A percentile compares a stretch with the other conserved stretches of the same genome.
phyloP scores from a whole-genome alignment of 1,284 basidiomycete species.

The Tilletia walkeri region DNA sequence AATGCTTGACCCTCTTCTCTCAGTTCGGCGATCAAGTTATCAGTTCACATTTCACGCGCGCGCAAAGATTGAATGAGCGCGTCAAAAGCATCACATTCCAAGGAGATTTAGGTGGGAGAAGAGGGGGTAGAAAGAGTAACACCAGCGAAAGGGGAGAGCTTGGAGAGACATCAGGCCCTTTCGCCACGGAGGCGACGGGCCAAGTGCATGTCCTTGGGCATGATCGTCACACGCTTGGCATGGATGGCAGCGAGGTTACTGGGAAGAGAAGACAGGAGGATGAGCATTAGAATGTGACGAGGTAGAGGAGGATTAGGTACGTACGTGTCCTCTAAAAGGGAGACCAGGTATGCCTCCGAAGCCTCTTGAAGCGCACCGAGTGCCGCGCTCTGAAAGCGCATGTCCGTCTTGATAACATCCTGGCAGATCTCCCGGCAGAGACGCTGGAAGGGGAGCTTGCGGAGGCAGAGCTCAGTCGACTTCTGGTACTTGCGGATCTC shows the following conservation, averaged over 20 bases:
- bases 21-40: no score
- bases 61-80: no score
- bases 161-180: not conserved
- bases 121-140: no score
- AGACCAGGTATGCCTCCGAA: constrained; percentile 19
- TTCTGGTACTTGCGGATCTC: constrained; percentile 94
- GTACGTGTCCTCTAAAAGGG: constrained; percentile 11
- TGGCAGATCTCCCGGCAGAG: constrained; percentile 64
- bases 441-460: constrained; percentile 85
- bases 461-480: constrained; percentile 79
- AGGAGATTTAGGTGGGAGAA: no score
- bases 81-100: no score
- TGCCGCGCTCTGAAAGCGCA: constrained; percentile 7
- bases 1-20: no score
- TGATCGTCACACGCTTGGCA: constrained; percentile 15
- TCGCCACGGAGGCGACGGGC: constrained; percentile 16
- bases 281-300: no score
- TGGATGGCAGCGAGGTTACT: constrained; percentile 1
- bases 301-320: not conserved
- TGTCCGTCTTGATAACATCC: constrained; percentile 32
- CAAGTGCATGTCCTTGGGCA: constrained; percentile 16
- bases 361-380: not conserved
- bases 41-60: no score
- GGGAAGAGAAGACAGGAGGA: not conserved
- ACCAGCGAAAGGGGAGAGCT: not conserved